These are phyloP conservation scores for Debaryomyces singareniensis DNA, from an alignment of 1,139 yeast genomes.

Conservation along the genomic window DNA sequence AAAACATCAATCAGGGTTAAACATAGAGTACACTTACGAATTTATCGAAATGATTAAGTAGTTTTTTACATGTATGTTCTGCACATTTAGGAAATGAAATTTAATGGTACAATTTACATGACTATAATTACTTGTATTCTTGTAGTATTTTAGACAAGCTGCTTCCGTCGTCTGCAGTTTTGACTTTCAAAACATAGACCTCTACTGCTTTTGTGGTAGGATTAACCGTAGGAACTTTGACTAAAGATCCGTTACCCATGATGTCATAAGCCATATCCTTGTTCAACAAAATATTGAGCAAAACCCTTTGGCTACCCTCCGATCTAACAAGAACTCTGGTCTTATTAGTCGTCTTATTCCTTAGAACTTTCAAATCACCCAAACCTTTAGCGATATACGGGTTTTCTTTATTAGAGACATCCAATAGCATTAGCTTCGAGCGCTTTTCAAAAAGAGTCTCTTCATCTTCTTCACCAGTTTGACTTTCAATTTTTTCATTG, in stretches of 20 bases:
- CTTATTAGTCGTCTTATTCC: conserved; percentile 51
- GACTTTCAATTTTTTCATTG: conserved; percentile 33
- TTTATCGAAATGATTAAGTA: conserved; percentile 37
- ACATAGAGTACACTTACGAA: conserved; percentile 44
- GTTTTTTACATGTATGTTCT: not conserved
- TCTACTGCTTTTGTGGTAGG: conserved; percentile 31
- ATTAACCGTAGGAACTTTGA: conserved; percentile 54
- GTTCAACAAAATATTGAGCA: conserved; percentile 57
- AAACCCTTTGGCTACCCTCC: conserved; percentile 80
- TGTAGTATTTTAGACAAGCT: conserved; percentile 53
- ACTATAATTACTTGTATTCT: conserved; percentile 20
- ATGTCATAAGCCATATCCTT: conserved; percentile 49
- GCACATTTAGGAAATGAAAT: not conserved
- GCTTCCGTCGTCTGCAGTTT: conserved; percentile 60
- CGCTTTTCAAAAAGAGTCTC: conserved; percentile 56
- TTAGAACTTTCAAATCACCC: conserved; percentile 74
- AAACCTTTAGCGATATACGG: conserved; percentile 64
- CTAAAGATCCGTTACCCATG: conserved; percentile 53
- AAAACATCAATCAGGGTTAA: conserved; percentile 7
- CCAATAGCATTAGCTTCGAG: conserved; percentile 64
- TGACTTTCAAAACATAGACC: conserved; percentile 67
- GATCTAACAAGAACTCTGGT: conserved; percentile 75
- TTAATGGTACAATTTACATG: not conserved
- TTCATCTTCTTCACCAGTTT: conserved; percentile 86
- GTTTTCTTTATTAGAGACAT: conserved; percentile 40